phyloP scores from a whole-genome alignment of 2,329 filamentous ascomycete genomes.

The Cytospora piceae region DNA sequence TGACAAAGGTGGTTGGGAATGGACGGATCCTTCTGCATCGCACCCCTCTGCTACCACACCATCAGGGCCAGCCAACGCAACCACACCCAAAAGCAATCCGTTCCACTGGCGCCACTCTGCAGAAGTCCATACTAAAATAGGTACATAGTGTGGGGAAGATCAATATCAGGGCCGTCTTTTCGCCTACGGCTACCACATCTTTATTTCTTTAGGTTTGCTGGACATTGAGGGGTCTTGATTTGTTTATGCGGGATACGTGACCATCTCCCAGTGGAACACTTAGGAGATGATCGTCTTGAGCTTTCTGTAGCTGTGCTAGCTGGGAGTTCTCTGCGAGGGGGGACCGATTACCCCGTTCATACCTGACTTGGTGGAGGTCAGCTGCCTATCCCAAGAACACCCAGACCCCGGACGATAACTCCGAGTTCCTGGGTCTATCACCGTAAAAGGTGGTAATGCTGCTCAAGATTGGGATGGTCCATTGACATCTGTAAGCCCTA shows the following conservation, averaged over 20 bases:
- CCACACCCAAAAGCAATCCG: neutral
- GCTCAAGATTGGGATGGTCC: too few species aligned
- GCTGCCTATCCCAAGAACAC: too few species aligned
- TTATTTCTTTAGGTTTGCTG: neutral
- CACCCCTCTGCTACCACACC: neutral
- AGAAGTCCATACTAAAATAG: neutral
- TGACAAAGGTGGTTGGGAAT: neutral
- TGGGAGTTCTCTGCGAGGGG: neutral
- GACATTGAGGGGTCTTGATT: neutral
- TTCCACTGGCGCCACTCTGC: neutral
- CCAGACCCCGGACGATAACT: too few species aligned
- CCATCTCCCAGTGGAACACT: neutral
- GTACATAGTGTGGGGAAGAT: neutral
- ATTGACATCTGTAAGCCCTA: too few species aligned
- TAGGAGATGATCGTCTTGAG: neutral
- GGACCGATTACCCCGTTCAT: neutral
- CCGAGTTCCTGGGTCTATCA: too few species aligned
- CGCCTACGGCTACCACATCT: neutral
- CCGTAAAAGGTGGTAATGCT: too few species aligned
- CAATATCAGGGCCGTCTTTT: neutral
- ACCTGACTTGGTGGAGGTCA: neutral
- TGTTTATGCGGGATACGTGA: neutral
- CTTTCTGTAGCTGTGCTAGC: neutral
- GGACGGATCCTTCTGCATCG: neutral
- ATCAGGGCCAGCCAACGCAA: neutral